Conservation (phyloP, 148 eudicot species). For the Rhododendron simsii region DNA sequence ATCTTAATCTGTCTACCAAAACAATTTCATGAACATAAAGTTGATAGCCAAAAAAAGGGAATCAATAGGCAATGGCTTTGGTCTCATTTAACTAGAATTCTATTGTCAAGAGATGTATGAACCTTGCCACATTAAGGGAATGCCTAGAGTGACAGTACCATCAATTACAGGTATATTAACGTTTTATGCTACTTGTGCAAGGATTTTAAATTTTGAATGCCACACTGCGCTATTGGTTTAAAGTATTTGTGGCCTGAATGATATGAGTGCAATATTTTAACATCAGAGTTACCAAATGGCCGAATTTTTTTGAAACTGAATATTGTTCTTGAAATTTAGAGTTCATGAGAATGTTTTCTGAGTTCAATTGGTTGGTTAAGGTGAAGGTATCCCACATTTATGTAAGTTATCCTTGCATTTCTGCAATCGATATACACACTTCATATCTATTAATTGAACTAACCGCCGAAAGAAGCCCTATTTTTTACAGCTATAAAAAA, state of each 20-base stretch:
- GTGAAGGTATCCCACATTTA: background rate
- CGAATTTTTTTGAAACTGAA: background rate
- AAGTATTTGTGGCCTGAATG: background rate
- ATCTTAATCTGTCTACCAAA: background rate
- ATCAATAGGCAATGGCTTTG: background rate
- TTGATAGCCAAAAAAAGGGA: background rate
- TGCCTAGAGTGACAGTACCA: background rate
- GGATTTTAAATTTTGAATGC: background rate
- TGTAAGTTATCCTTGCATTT: background rate
- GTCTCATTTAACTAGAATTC: background rate
- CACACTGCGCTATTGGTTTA: background rate
- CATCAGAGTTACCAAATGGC: background rate
- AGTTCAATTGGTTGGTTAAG: background rate
- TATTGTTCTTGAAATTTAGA: background rate
- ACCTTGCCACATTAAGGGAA: background rate
- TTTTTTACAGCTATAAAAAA: no score
- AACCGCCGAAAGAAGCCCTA: background rate
- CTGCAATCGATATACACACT: background rate
- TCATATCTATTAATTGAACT: background rate
- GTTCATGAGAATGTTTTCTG: background rate
- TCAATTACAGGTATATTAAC: background rate
- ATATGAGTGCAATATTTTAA: background rate
- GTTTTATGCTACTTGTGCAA: background rate
- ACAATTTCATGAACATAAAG: background rate
- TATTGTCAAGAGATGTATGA: background rate